phyloP scores from a whole-genome alignment of 768 basidiomycete species.

The Kwoniella shandongensis region DNA sequence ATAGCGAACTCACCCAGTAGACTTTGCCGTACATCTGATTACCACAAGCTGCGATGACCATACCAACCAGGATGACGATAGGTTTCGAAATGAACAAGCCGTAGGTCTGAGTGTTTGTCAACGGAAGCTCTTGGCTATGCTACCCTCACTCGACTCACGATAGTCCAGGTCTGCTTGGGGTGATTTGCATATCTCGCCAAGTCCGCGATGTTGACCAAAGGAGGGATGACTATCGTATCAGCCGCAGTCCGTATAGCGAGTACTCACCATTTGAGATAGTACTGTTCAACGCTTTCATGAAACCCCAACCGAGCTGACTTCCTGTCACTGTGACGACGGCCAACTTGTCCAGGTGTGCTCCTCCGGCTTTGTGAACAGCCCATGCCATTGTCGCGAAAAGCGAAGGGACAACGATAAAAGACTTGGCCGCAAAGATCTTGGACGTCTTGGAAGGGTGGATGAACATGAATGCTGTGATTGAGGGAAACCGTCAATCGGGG shows the following conservation, averaged over 20 bases:
- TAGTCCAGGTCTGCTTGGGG: slow-evolving; percentile 17
- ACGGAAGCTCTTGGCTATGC: no score
- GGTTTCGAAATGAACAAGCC: slow-evolving; percentile 14
- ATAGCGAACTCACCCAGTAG: slow-evolving; percentile 5
- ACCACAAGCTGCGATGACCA: slow-evolving; percentile 16
- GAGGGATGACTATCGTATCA: slow-evolving; percentile 7
- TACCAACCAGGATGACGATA: slow-evolving; percentile 16
- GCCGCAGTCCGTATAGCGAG: not conserved
- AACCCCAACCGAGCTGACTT: slow-evolving; percentile 17
- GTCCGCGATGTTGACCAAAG: slow-evolving; percentile 21
- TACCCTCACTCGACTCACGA: not conserved
- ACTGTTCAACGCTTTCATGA: slow-evolving; percentile 12
- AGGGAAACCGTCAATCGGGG: not conserved
- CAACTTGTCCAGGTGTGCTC: slow-evolving; percentile 14
- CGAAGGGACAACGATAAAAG: slow-evolving; percentile 15
- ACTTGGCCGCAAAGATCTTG: slow-evolving; percentile 14
- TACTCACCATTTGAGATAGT: slow-evolving; percentile 12
- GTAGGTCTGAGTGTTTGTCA: slow-evolving; percentile 1
- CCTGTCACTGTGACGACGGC: slow-evolving; percentile 5
- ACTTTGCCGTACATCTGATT: slow-evolving; percentile 15
- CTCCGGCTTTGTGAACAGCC: slow-evolving; percentile 12
- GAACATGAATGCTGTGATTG: slow-evolving; percentile 21
- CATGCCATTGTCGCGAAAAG: slow-evolving; percentile 14
- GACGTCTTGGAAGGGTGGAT: slow-evolving; percentile 15
- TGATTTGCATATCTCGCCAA: slow-evolving; percentile 16